These are phyloP conservation scores for Neopestalotiopsis sp. DNA, from an alignment of 2,329 filamentous ascomycete genomes.

Conservation along the genomic window DNA sequence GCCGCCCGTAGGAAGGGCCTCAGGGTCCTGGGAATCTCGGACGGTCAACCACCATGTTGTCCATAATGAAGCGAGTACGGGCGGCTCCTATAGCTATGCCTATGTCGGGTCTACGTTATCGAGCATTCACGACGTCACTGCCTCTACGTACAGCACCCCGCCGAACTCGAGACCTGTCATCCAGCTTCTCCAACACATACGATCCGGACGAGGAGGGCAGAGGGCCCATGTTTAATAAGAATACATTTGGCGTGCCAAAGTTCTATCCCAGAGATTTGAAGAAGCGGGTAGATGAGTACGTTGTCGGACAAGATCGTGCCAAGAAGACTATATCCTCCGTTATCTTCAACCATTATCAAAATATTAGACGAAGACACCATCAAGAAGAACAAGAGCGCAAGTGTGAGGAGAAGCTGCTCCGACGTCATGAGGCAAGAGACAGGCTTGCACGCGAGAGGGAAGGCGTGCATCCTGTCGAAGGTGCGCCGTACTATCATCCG, in stretches of 20 bases:
- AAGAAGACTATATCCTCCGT: slow-evolving; percentile 93
- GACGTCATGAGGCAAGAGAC: slow-evolving; percentile 51
- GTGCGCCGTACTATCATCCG: slow-evolving; percentile 51
- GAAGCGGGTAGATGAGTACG: slow-evolving; percentile 91
- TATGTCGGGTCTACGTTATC: slow-evolving; percentile 16
- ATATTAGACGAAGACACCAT: slow-evolving; percentile 78
- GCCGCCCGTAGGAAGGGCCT: background rate
- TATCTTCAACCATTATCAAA: slow-evolving; percentile 96
- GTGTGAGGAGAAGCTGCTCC: slow-evolving; percentile 67
- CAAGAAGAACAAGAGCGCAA: slow-evolving; percentile 72
- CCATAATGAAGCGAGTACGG: slow-evolving; percentile 28
- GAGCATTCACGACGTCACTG: slow-evolving; percentile 36
- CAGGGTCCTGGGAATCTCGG: background rate
- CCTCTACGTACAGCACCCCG: slow-evolving; percentile 38
- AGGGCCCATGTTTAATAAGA: slow-evolving; percentile 65
- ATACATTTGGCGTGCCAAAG: slow-evolving; percentile 63
- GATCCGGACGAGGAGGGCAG: slow-evolving; percentile 60
- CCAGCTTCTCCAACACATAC: slow-evolving; percentile 65
- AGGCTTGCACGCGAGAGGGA: slow-evolving; percentile 73
- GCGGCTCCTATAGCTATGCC: slow-evolving; percentile 22
- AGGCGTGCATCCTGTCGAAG: slow-evolving; percentile 77
- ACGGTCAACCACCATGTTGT: slow-evolving; percentile 29
- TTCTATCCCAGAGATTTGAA: slow-evolving; percentile 77
- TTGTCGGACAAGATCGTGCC: slow-evolving; percentile 92
- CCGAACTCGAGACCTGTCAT: slow-evolving; percentile 57